Conservation (phyloP, 305 asterid genomes). For the Galium porrigens region DNA sequence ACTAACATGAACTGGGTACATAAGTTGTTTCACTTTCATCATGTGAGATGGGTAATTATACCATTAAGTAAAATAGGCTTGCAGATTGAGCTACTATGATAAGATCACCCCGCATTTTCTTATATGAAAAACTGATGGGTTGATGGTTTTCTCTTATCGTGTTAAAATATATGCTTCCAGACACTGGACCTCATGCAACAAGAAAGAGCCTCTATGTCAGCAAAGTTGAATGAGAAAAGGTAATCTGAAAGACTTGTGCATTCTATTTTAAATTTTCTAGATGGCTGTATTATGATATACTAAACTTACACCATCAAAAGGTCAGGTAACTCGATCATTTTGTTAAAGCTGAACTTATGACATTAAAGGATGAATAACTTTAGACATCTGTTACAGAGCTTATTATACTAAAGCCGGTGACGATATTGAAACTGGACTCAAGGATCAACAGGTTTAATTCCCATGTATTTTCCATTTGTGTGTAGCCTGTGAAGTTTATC, state of each 20-base stretch:
- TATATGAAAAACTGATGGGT: not conserved
- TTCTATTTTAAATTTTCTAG: slow-evolving; percentile 16
- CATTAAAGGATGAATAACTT: slow-evolving; percentile 6
- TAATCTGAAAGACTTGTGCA: slow-evolving; percentile 19
- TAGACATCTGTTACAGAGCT: slow-evolving; percentile 33
- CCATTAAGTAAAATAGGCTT: not conserved
- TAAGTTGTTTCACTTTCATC: not conserved
- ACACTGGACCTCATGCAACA: slow-evolving; percentile 67
- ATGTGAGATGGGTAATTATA: not conserved
- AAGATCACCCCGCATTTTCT: not conserved
- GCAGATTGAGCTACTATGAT: not conserved
- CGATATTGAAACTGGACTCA: slow-evolving; percentile 32
- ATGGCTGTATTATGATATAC: slow-evolving; percentile 19
- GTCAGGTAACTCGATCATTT: slow-evolving; percentile 1
- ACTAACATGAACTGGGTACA: not conserved
- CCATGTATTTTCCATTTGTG: slow-evolving; percentile 10
- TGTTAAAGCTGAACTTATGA: not conserved
- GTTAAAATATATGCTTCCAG: slow-evolving; percentile 21
- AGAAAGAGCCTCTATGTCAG: slow-evolving; percentile 41
- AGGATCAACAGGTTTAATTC: slow-evolving; percentile 53
- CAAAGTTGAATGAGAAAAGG: slow-evolving; percentile 53
- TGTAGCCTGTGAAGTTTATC: not conserved
- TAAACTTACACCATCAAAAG: slow-evolving; percentile 42
- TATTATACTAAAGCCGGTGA: slow-evolving; percentile 32
- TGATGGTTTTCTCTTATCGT: slow-evolving; percentile 2